Conservation (phyloP, 2,329 filamentous ascomycete species). For the Arthrobotrys sphaeroides region DNA sequence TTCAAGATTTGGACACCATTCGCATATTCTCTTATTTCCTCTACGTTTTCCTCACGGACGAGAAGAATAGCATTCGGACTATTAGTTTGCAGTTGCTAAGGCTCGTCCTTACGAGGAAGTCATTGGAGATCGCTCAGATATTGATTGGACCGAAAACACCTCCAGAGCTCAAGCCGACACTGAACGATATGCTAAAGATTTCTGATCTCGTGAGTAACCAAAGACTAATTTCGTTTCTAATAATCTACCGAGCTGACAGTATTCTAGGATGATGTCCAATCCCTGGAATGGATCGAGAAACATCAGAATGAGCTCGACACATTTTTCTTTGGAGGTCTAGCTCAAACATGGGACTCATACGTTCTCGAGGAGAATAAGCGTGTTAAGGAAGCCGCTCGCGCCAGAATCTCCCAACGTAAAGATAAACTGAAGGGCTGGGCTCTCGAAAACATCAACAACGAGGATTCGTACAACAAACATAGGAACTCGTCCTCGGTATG, state of each 20-base stretch:
- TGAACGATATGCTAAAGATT: conserved; percentile 48
- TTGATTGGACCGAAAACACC: conserved; percentile 48
- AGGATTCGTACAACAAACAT: conserved; percentile 80
- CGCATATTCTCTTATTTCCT: conserved; percentile 90
- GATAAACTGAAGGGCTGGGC: conserved; percentile 86
- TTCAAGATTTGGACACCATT: conserved; percentile 81
- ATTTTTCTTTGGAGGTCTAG: conserved; percentile 82
- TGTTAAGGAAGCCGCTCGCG: conserved; percentile 78
- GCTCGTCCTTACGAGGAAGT: conserved; percentile 38
- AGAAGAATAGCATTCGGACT: conserved; percentile 59
- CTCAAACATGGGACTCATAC: conserved; percentile 87
- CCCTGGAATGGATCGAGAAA: conserved; percentile 86
- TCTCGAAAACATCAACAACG: conserved; percentile 72
- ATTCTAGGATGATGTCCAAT: conserved; percentile 77
- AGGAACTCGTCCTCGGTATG: conserved; percentile 87
- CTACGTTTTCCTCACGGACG: conserved; percentile 84
- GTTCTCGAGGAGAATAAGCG: conserved; percentile 81
- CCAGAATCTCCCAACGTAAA: conserved; percentile 76
- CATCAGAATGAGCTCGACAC: conserved; percentile 80
- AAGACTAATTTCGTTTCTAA: not conserved
- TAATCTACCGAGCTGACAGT: not conserved
- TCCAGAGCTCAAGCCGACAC: conserved; percentile 39
- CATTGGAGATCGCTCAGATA: conserved; percentile 37
- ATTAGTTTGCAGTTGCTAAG: conserved; percentile 46
- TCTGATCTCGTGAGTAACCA: conserved; percentile 39